Percentiles rank a stretch among this genome's conserved stretches.
These are phyloP conservation scores for Porcisia deanei DNA, from an alignment of 208 protist species.

Conservation along the genomic window DNA sequence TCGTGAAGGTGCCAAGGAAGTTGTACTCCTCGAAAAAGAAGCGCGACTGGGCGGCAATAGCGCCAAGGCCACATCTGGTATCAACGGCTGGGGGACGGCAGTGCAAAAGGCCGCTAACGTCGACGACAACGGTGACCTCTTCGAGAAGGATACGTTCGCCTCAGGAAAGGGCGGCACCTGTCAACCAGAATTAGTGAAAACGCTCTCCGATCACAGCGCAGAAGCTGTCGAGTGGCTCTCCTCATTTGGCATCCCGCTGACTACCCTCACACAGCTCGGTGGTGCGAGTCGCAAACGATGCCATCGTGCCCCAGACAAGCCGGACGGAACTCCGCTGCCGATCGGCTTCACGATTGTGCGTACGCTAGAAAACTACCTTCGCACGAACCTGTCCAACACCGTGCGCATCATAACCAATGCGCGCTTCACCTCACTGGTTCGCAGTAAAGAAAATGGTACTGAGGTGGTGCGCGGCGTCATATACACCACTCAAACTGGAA, in stretches of 20 bases:
- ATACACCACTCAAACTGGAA: conserved; percentile 17
- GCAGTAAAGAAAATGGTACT: conserved; percentile 28
- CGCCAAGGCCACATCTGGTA: conserved; percentile 96
- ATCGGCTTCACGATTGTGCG: conserved; percentile 92
- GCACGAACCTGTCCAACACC: conserved; percentile 45
- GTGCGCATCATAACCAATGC: conserved; percentile 67
- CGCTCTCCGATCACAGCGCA: conserved; percentile 72
- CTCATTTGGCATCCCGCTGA: conserved; percentile 84
- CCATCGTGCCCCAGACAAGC: conserved; percentile 76
- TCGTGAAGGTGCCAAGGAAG: conserved; percentile 66
- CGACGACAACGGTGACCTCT: conserved; percentile 65
- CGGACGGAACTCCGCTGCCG: conserved; percentile 81
- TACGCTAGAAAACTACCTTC: conserved; percentile 81
- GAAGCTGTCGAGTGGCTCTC: conserved; percentile 79
- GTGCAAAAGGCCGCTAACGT: conserved; percentile 74
- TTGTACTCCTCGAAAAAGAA: conserved; percentile 94
- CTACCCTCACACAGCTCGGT: conserved; percentile 87
- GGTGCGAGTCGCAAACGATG: conserved; percentile 87
- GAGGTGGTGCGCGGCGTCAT: conserved; percentile 47
- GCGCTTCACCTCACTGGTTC: conserved; percentile 39
- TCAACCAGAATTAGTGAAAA: conserved; percentile 76
- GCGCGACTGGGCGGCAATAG: conserved; percentile 93
- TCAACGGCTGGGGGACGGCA: conserved; percentile 91
- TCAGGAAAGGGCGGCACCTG: conserved; percentile 69
- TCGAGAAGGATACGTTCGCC: conserved; percentile 76